These are phyloP conservation scores for Cytospora chrysosperma DNA, from an alignment of 2,329 filamentous ascomycete genomes.

Conservation along the genomic window DNA sequence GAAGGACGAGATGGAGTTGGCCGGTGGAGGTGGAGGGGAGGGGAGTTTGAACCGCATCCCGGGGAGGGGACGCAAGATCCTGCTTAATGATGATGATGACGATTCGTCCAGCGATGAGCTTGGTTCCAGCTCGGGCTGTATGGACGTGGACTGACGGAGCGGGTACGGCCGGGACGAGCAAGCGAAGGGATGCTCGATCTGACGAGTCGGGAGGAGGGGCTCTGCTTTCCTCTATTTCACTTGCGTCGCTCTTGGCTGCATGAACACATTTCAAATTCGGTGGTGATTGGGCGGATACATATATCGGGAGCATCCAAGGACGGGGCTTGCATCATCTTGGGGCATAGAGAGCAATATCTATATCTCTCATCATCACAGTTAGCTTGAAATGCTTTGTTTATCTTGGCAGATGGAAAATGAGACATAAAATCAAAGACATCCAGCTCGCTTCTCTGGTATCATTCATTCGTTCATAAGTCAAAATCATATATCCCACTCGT, in stretches of 20 bases:
- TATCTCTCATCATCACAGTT: background rate
- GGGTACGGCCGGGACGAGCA: no score
- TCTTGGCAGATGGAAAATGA: background rate
- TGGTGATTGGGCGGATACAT: no score
- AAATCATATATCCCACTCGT: no score
- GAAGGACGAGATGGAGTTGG: constrained; percentile 6
- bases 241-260: background rate
- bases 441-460: no score
- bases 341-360: background rate
- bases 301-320: background rate
- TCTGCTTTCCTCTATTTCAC: background rate
- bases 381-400: constrained; percentile 1
- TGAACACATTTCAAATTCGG: background rate
- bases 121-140: background rate
- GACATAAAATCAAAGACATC: background rate
- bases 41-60: constrained; percentile 7
- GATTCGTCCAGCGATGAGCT: constrained; percentile 13
- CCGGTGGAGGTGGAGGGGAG: background rate
- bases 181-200: background rate
- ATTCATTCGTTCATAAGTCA: no score
- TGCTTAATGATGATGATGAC: constrained; percentile 15
- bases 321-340: background rate
- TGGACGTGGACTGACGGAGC: constrained; percentile 6
- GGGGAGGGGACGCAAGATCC: background rate
- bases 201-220: background rate